A percentile compares a stretch with the other conserved stretches of the same genome.
phyloP scores from a whole-genome alignment of 2,329 filamentous ascomycete genomes.

The Diaporthe eres region DNA sequence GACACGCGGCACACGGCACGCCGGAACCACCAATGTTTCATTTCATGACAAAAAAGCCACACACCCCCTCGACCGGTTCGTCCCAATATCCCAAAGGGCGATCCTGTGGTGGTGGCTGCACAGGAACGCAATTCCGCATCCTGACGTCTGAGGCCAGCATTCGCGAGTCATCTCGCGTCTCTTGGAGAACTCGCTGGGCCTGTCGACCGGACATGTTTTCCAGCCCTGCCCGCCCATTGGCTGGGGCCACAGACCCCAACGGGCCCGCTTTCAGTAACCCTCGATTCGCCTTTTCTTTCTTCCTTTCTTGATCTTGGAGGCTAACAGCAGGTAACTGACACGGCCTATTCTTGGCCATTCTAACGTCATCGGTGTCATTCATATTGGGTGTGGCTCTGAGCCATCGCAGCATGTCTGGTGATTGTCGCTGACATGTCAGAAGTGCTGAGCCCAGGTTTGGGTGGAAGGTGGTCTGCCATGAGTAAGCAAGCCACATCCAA shows the following conservation, averaged over 20 bases:
- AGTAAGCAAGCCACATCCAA: conserved; percentile 11
- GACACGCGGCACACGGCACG: conserved; percentile 2
- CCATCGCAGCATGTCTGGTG: background rate
- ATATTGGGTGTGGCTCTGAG: background rate
- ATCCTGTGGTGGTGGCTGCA: conserved; percentile 8
- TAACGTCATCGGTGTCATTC: conserved; percentile 8
- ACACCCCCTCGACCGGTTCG: background rate
- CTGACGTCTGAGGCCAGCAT: conserved; percentile 2
- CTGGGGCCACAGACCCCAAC: background rate
- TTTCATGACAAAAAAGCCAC: background rate
- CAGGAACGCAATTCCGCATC: background rate
- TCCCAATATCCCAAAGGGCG: conserved; percentile 8
- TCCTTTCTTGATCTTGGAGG: background rate
- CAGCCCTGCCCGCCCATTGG: background rate
- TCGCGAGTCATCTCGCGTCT: conserved; percentile 18
- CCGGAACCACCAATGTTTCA: conserved; percentile 27
- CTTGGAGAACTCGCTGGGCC: conserved; percentile 1
- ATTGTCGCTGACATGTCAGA: conserved; percentile 9
- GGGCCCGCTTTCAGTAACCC: conserved; percentile 1
- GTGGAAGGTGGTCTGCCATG: background rate
- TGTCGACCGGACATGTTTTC: conserved; percentile 14
- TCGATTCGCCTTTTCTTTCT: background rate
- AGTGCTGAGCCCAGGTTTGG: background rate
- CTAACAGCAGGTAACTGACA: background rate
- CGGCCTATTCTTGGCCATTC: background rate